Base-by-base conservation (phyloP, 2,329 filamentous ascomycete genomes). In the Trichoderma sp. region DNA sequence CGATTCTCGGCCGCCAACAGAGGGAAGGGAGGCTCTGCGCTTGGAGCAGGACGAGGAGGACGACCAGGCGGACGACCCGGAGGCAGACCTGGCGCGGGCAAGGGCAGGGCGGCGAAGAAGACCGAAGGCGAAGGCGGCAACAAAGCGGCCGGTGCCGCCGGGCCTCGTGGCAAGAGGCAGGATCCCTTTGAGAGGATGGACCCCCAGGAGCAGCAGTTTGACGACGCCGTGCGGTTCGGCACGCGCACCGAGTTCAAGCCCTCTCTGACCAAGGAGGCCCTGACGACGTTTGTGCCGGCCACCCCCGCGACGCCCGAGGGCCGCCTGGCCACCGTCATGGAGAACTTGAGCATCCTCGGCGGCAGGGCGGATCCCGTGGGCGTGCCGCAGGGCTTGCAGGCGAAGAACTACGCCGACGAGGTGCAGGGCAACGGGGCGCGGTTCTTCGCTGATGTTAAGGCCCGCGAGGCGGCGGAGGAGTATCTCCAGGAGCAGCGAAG, bases 151-250 rank as follows among this genome's bases (percentile, higher is more conserved):
- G 71, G 53, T 13, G 66, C 59, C 12, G 67, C 55, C 2, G 71
- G 71, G 3, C 55, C 39, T 12, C 53, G 74, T 58, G 76, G 74
- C 43, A 75, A 73, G 67, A 69, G 74, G 23, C 70, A 73, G 30
- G 77, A 75, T 32, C 76, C 77, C 9, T 77, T 75, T 61, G 75
- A 77, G 20, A 70, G 64, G 20, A 68, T 80, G 76, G 80, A 81
- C 55, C 74, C 78, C 4, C 78, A 78, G 55, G 79, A 81, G 76
- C 73, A 78, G 73, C 77, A 78, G 12, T 82, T 83, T 69, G 79
- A 81, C 66, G 75, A 79, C 26, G 75, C 75, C 55, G 77, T 84
- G 73, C 80, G 79, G 50, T 81, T 81, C 73, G 81, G 82, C 47
- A 74, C 75, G 39, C 68, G 73, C 43, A 76, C 78, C 12, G 66